Conservation (phyloP, 441 rosid genomes). For the Populus hybrid region DNA sequence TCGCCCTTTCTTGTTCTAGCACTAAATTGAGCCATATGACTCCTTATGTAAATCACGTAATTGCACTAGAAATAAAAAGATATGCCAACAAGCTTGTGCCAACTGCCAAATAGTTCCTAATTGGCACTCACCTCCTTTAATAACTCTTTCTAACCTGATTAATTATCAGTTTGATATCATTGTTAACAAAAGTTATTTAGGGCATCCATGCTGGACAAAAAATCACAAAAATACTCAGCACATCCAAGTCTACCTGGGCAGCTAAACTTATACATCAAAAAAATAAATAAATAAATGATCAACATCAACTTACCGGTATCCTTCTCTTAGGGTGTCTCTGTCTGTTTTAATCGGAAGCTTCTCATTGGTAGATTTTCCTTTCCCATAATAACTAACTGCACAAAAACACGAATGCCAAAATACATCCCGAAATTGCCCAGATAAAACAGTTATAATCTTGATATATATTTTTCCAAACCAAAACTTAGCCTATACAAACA, state of each 20-base stretch:
- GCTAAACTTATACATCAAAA: not conserved
- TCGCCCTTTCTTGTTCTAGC: not conserved
- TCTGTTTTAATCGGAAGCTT: constrained; percentile 76
- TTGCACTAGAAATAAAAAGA: not conserved
- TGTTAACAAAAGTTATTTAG: too few species aligned
- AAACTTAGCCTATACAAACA: not conserved
- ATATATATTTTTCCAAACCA: not conserved
- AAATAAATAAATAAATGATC: too few species aligned
- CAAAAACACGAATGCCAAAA: not conserved
- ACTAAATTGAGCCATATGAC: not conserved
- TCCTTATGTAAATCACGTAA: not conserved
- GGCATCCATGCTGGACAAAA: not conserved
- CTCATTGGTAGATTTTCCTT: constrained; percentile 37
- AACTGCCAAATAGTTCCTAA: not conserved
- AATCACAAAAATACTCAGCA: not conserved
- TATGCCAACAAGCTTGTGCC: not conserved
- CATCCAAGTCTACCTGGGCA: not conserved
- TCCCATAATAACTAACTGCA: constrained; percentile 74
- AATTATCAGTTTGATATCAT: not conserved
- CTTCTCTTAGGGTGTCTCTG: constrained; percentile 81
- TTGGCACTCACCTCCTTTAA: not conserved
- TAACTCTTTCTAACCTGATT: not conserved
- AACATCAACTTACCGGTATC: constrained; percentile 60
- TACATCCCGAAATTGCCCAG: not conserved
- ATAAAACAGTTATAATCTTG: not conserved